Conservation (phyloP, 129 eudicot genomes). For the Escallonia herrerae region DNA sequence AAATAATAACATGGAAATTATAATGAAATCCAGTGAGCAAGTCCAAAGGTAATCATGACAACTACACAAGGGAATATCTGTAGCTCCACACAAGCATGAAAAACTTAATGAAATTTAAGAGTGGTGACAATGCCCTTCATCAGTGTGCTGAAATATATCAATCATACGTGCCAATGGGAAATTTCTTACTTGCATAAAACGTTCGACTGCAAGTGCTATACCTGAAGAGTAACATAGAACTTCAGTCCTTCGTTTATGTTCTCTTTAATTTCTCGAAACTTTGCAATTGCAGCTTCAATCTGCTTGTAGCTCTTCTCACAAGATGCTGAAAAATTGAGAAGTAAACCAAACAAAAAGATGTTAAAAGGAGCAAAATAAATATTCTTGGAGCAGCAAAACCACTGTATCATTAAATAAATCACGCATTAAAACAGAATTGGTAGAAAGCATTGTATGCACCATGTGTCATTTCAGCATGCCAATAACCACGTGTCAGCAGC, state of each 20-base stretch:
- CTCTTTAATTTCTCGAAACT: conserved; percentile 85
- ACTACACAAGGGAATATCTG: background rate
- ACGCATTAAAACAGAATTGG: too few relatives aligned
- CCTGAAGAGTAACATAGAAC: conserved; percentile 99
- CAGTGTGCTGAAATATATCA: too few relatives aligned
- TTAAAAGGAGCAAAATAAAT: background rate
- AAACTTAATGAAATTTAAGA: background rate
- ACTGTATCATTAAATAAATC: too few relatives aligned
- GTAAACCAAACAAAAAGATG: background rate
- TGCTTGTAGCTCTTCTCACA: conserved; percentile 82
- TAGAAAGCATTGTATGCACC: too few relatives aligned
- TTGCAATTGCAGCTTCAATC: conserved; percentile 92
- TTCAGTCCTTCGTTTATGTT: conserved; percentile 91
- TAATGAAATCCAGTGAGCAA: background rate
- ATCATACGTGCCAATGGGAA: background rate
- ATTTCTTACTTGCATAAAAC: background rate
- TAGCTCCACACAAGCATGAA: background rate
- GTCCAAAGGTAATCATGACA: background rate
- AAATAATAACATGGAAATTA: background rate
- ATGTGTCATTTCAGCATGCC: too few relatives aligned
- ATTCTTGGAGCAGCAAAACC: too few relatives aligned
- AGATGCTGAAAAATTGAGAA: conserved; percentile 42
- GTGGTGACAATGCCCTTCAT: background rate
- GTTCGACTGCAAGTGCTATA: conserved; percentile 5
- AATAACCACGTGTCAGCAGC: too few relatives aligned